phyloP scores from a whole-genome alignment of 1,139 yeast species.

The Pichia sp. region DNA sequence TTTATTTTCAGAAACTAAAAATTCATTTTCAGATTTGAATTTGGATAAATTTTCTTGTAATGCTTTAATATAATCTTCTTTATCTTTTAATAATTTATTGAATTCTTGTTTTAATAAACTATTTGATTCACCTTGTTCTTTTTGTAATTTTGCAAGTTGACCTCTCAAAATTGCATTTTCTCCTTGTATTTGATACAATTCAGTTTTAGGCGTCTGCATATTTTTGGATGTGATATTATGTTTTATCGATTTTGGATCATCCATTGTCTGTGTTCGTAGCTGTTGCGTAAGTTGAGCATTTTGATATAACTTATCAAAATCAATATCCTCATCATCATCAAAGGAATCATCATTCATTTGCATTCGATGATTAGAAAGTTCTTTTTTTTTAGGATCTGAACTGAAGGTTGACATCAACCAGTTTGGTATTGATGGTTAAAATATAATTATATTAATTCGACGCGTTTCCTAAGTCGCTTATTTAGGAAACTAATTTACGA shows the following conservation, averaged over 20 bases:
- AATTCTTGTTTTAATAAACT: slow-evolving; percentile 36
- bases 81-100: slow-evolving; percentile 30
- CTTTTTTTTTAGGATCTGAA: neutral
- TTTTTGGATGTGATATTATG: no score
- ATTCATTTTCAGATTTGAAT: slow-evolving; percentile 67
- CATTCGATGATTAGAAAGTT: neutral
- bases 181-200: slow-evolving; percentile 55
- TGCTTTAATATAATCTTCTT: slow-evolving; percentile 38
- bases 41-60: slow-evolving; percentile 44
- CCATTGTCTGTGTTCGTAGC: neutral
- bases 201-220: slow-evolving; percentile 8
- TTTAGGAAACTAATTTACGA: no score
- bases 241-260: neutral
- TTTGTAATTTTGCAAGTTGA: slow-evolving; percentile 47
- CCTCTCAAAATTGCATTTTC: slow-evolving; percentile 72
- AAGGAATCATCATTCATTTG: slow-evolving; percentile 23
- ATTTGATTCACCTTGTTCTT: slow-evolving; percentile 40
- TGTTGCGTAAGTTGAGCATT: slow-evolving; percentile 9
- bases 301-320: slow-evolving; percentile 18
- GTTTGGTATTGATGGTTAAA: no score
- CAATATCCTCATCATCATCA: slow-evolving; percentile 28
- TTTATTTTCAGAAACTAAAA: slow-evolving; percentile 41
- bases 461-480: no score
- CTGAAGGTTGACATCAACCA: no score
- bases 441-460: no score